A percentile compares a stretch with the other conserved stretches of the same genome.
These are phyloP conservation scores for Apostasia ramifera DNA, from an alignment of 106 monocot genomes.

Conservation along the genomic window DNA sequence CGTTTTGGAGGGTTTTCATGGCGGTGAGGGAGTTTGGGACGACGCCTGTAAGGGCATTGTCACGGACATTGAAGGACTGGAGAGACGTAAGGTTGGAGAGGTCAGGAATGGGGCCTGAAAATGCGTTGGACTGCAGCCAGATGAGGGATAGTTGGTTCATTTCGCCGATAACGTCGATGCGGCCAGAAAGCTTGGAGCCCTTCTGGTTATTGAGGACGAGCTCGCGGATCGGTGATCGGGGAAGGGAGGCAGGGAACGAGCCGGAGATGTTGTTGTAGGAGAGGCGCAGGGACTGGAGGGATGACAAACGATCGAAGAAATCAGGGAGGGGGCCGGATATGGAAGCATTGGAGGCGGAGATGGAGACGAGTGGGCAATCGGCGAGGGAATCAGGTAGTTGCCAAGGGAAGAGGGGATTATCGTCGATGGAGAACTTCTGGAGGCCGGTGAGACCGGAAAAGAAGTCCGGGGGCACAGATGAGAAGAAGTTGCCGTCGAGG, in stretches of 20 bases:
- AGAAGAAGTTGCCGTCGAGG: slow-evolving; percentile 48
- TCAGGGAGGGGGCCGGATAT: slow-evolving; percentile 46
- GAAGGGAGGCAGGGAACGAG: slow-evolving; percentile 32
- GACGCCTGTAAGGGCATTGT: slow-evolving; percentile 68
- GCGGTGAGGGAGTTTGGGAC: slow-evolving; percentile 43
- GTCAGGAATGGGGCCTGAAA: slow-evolving; percentile 85
- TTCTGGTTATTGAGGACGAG: slow-evolving; percentile 68
- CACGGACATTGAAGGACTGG: slow-evolving; percentile 46
- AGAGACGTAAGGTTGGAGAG: slow-evolving; percentile 51
- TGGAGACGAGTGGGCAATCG: slow-evolving; percentile 17
- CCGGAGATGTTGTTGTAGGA: slow-evolving; percentile 67
- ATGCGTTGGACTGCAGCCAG: slow-evolving; percentile 73
- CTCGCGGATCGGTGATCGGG: slow-evolving; percentile 20
- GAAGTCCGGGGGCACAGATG: slow-evolving; percentile 39
- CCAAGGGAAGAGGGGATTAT: slow-evolving; percentile 54
- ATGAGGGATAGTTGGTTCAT: slow-evolving; percentile 41
- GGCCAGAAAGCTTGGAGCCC: slow-evolving; percentile 39
- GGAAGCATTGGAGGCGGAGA: slow-evolving; percentile 58
- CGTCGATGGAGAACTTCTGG: slow-evolving; percentile 40
- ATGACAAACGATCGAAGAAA: slow-evolving; percentile 29
- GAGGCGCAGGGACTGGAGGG: slow-evolving; percentile 35
- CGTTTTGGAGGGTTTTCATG: slow-evolving; percentile 23
- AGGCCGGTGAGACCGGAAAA: slow-evolving; percentile 54
- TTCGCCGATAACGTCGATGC: slow-evolving; percentile 45
- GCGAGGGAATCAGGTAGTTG: slow-evolving; percentile 25